Conservation (phyloP, 495 filamentous ascomycete genomes). For the Sporormia fimetaria region DNA sequence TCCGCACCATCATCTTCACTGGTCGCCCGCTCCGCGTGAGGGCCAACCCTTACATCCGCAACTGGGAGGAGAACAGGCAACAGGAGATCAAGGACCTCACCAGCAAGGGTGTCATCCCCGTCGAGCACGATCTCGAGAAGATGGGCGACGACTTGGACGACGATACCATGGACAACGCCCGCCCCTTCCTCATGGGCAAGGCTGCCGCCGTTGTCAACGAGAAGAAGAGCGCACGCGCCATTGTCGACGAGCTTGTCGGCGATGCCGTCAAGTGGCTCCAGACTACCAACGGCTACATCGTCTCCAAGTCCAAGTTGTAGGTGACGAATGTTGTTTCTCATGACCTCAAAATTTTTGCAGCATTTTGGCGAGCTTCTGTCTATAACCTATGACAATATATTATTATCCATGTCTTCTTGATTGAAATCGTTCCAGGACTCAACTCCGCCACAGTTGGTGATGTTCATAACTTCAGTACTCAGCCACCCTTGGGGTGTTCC, state of each 20-base stretch:
- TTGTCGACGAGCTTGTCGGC: conserved; percentile 88
- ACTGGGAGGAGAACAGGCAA: conserved; percentile 89
- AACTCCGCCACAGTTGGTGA: no score
- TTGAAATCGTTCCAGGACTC: no score
- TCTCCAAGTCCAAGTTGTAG: conserved; percentile 22
- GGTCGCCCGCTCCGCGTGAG: conserved; percentile 88
- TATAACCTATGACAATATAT: not conserved
- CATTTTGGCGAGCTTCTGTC: not conserved
- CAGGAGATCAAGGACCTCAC: conserved; percentile 88
- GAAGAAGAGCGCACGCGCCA: conserved; percentile 80
- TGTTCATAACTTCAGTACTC: no score
- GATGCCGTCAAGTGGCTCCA: conserved; percentile 63
- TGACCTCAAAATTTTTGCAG: no score
- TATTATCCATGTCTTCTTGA: no score
- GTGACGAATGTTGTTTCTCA: no score
- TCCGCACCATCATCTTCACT: conserved; percentile 96
- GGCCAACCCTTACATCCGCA: conserved; percentile 80
- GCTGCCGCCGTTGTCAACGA: conserved; percentile 88
- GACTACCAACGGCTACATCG: conserved; percentile 41
- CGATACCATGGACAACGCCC: conserved; percentile 80
- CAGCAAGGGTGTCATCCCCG: conserved; percentile 76
- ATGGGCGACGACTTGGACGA: conserved; percentile 58
- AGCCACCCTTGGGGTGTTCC: no score
- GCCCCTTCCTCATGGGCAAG: conserved; percentile 94
- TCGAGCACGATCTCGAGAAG: conserved; percentile 87